Base-by-base conservation (phyloP, 331 rosid species). In the Quercus lobata region DNA sequence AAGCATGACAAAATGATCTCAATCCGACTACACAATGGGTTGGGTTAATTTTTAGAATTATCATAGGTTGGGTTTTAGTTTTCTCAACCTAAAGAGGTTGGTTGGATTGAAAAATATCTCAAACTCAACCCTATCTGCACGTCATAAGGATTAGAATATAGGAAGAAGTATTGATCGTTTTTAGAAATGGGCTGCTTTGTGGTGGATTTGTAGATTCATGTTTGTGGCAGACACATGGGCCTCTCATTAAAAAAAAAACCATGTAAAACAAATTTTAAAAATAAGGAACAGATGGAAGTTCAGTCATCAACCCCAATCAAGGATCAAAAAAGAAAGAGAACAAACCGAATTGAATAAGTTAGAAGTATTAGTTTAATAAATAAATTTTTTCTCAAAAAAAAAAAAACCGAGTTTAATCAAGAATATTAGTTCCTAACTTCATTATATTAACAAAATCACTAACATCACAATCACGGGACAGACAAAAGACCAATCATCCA, bases 401-500 rank as follows among this genome's bases (percentile, higher is more conserved):
- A 5, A 63, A 29, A 16, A 30, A 30, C 18, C 18, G 7, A 7
- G 18, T 4, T 65, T 24, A 60, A 60, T 60, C 34, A 29, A 4
- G 34, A 60, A 24, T 25, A 24, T 11, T 5, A 24, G 17, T 24
- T 29, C 34, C 30, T 60, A 24, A 60, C 65, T 57, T 21, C 49
- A 57, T 32, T 74, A 19, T 75, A 41, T 58, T 35, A 57, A 66
- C 55, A 52, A 24, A 44, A 41, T 61, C 7, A 61, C 34, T 34
- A 60, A 75, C 34, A 35, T 68, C 68, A 35, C 27, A 54, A 34
- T 77, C 29, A n/a, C 5, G 54, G 72, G 53, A 32, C 29, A 54
- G 55, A 68, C 74, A 77, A 69, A 54, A 54, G 65, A 78, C 24
- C 60, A 78, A 35, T 35, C 44, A 69, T 25, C 70, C 11, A 53